Percentiles rank a stretch among this genome's conserved stretches.
Conservation (phyloP, 2,329 filamentous ascomycete species). For the Macrophomina phaseolina region DNA sequence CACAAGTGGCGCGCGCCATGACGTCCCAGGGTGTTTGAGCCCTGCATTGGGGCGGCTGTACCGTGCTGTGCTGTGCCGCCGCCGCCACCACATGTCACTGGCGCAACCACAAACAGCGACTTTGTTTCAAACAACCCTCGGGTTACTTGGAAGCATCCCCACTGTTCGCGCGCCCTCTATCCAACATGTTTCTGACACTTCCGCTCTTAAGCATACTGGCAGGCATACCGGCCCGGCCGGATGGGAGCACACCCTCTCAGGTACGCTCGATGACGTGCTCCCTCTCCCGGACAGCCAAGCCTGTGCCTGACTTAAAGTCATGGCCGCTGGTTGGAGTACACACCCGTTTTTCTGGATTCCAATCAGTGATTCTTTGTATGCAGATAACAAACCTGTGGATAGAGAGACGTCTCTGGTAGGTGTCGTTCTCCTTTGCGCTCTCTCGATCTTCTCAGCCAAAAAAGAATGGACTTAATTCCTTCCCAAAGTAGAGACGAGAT, state of each 20-base stretch:
- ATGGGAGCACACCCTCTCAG: neutral
- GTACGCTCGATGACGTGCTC: neutral
- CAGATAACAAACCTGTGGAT: no score
- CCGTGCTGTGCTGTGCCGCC: neutral
- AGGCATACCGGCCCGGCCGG: neutral
- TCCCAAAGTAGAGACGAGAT: no score
- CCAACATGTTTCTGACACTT: neutral
- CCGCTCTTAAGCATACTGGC: neutral
- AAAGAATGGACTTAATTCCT: no score
- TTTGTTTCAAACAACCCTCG: neutral
- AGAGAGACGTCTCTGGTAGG: no score
- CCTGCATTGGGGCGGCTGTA: neutral
- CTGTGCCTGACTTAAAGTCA: neutral
- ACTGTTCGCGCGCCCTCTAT: neutral
- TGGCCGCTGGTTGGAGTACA: neutral
- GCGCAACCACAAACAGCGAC: neutral
- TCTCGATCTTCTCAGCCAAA: no score
- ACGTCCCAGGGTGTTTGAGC: neutral
- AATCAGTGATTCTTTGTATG: no score
- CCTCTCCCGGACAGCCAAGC: no score
- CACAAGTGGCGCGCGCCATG: slow-evolving; percentile 12
- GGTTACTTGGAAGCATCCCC: neutral
- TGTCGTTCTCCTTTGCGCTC: no score
- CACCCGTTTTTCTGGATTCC: no score
- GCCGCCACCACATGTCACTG: neutral